These are phyloP conservation scores for Chrysanthemum seticuspe DNA, from an alignment of 129 eudicot genomes.

Conservation along the genomic window DNA sequence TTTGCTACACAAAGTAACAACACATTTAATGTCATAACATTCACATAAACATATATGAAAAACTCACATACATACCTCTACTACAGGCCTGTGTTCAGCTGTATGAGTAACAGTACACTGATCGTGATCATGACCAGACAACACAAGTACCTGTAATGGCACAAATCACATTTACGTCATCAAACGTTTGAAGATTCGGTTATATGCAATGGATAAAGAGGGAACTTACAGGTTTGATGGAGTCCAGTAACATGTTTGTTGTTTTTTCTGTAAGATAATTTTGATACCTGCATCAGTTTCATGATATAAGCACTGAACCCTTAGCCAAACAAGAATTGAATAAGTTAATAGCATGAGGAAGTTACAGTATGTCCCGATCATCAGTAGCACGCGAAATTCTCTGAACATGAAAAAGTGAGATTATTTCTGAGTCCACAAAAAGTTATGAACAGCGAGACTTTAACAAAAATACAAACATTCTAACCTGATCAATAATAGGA, in stretches of 20 bases:
- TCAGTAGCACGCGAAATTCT: conserved; percentile 51
- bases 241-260: conserved; percentile 55
- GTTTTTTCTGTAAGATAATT: conserved; percentile 68
- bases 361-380: conserved; percentile 61
- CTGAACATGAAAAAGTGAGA: conserved; percentile 49
- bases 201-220: conserved; percentile 17
- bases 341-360: conserved; percentile 17
- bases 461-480: background rate
- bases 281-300: conserved; percentile 69
- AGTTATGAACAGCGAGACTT: conserved; percentile 13
- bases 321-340: background rate
- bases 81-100: conserved; percentile 56
- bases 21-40: conserved; percentile 12
- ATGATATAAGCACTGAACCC: conserved; percentile 9
- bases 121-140: conserved; percentile 98
- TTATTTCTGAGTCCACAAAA: conserved; percentile 9
- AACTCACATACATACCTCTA: conserved; percentile 56
- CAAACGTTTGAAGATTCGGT: conserved; percentile 8
- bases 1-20: conserved; percentile 59
- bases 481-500: conserved; percentile 74
- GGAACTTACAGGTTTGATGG: conserved; percentile 71
- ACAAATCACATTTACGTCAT: conserved; percentile 15
- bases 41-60: background rate
- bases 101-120: conserved; percentile 79
- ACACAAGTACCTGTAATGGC: conserved; percentile 60